Percentiles rank a stretch among this genome's conserved stretches.
Conservation (phyloP, 192 early-diverging fungal species). For the Phlyctochytrium arcticum region DNA sequence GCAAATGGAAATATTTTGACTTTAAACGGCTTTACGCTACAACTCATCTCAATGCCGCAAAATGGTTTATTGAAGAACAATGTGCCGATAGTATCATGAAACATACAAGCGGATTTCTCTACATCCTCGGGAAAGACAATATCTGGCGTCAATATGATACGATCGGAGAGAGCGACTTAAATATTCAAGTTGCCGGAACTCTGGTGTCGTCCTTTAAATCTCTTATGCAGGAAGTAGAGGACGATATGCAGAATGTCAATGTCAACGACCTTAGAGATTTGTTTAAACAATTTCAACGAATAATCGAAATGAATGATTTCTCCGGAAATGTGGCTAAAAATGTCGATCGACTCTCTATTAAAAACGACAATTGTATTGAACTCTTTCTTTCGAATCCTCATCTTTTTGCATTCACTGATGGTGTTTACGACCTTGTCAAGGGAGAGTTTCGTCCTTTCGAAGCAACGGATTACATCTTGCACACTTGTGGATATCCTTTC, state of each 20-base stretch:
- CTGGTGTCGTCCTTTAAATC: background rate
- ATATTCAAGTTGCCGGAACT: conserved; percentile 1
- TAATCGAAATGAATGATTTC: background rate
- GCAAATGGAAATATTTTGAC: conserved; percentile 16
- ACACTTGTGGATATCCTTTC: conserved; percentile 4
- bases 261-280: background rate
- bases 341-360: background rate
- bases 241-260: background rate
- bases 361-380: conserved; percentile 10
- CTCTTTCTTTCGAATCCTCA: conserved; percentile 19
- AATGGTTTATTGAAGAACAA: background rate
- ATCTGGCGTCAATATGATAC: background rate
- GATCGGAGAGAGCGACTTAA: conserved; percentile 1
- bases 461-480: conserved; percentile 6
- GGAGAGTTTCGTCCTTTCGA: background rate
- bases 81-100: background rate
- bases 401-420: conserved; percentile 14
- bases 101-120: conserved; percentile 1
- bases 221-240: background rate
- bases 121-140: conserved; percentile 2
- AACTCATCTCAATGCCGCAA: background rate
- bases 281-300: background rate
- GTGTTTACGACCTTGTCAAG: conserved; percentile 10
- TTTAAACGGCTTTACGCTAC: background rate
- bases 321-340: conserved; percentile 3